Conservation (phyloP, 148 eudicot species). For the Silene latifolia region DNA sequence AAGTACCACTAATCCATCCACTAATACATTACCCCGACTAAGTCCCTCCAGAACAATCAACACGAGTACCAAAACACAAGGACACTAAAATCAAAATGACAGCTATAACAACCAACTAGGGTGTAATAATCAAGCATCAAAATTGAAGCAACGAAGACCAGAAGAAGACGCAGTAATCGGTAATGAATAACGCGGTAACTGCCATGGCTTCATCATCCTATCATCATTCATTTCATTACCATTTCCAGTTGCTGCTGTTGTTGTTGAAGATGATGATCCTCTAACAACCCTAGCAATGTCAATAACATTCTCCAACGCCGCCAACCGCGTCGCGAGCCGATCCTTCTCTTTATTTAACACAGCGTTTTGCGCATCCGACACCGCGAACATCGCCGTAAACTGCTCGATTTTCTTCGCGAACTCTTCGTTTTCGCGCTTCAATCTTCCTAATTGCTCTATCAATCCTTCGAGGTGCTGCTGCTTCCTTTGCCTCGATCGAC, state of each 20-base stretch:
- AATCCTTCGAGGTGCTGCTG: conserved; percentile 58
- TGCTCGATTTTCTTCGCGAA: conserved; percentile 26
- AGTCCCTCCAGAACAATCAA: not conserved
- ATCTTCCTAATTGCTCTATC: conserved; percentile 28
- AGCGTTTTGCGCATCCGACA: conserved; percentile 35
- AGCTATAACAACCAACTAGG: not conserved
- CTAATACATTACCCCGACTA: too few relatives aligned
- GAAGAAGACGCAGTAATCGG: conserved; percentile 25
- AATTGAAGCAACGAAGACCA: conserved; percentile 16
- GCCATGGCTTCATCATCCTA: conserved; percentile 44
- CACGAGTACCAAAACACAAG: not conserved
- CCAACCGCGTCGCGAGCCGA: conserved; percentile 42
- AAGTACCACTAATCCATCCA: not conserved
- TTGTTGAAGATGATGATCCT: conserved; percentile 4
- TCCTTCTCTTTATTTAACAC: conserved; percentile 34
- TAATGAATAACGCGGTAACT: conserved; percentile 29
- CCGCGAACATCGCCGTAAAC: conserved; percentile 13
- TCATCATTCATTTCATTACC: conserved; percentile 19
- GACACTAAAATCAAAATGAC: not conserved
- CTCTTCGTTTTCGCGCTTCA: conserved; percentile 32
- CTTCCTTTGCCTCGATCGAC: conserved; percentile 62
- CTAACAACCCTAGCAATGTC: conserved; percentile 31
- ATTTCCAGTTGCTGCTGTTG: not conserved
- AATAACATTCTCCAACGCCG: conserved; percentile 36
- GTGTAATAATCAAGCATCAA: not conserved